phyloP scores from a whole-genome alignment of 2,329 filamentous ascomycete species.

The Sporothrix humicola region DNA sequence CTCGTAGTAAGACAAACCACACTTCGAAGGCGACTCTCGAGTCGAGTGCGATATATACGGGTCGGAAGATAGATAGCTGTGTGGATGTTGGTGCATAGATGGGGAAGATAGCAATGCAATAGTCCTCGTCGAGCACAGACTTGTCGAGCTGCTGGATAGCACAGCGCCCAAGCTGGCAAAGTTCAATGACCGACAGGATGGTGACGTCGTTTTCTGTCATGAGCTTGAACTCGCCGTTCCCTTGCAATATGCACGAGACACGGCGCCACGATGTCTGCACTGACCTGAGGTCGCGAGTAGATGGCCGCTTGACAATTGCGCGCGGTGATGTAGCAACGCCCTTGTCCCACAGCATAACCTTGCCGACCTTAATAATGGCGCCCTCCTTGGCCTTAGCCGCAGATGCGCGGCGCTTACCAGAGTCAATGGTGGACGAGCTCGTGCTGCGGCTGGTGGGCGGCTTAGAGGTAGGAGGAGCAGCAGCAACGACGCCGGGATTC shows the following conservation, averaged over 20 bases:
- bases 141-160: slow-evolving; percentile 89
- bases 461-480: slow-evolving; percentile 49
- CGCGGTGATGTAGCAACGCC: slow-evolving; percentile 62
- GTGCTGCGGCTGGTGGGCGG: slow-evolving; percentile 43
- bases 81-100: slow-evolving; percentile 81
- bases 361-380: slow-evolving; percentile 93
- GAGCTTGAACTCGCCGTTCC: slow-evolving; percentile 92
- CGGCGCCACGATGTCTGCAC: slow-evolving; percentile 74
- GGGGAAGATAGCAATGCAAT: slow-evolving; percentile 93
- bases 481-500: slow-evolving; percentile 37
- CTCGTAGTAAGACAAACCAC: slow-evolving; percentile 90
- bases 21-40: slow-evolving; percentile 92
- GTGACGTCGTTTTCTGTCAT: slow-evolving; percentile 84
- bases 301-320: slow-evolving; percentile 62
- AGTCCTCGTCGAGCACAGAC: slow-evolving; percentile 90
- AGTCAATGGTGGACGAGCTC: slow-evolving; percentile 51
- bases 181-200: slow-evolving; percentile 80
- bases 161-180: slow-evolving; percentile 86
- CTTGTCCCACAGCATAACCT: slow-evolving; percentile 90
- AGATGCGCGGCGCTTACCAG: slow-evolving; percentile 48
- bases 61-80: slow-evolving; percentile 77
- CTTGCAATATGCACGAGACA: slow-evolving; percentile 91
- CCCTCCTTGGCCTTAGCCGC: slow-evolving; percentile 64
- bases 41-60: slow-evolving; percentile 87
- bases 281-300: slow-evolving; percentile 61